Evolutionary conservation across 495 filamentous ascomycete genomes (phyloP), one percentile per base, ranked within the genome.

Genomic region (Aspergillus olivimuriae): DNA sequence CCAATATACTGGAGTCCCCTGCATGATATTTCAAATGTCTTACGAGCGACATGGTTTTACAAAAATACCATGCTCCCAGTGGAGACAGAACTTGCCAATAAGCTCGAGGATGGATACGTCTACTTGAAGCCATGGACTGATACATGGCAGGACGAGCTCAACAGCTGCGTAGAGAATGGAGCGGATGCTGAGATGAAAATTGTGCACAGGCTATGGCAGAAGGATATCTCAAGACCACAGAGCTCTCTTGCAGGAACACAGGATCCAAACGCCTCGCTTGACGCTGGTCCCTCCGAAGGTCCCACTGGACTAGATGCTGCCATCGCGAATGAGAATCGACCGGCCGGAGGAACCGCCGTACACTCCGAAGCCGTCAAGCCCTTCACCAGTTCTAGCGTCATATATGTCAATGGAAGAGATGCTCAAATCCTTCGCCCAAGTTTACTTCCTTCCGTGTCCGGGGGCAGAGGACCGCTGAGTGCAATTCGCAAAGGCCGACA

Each of bases 1-100:
- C 92, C 92, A 0, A 96, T 97, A 31, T 98, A 98, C 54, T 98
- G 92, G 92, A 89, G 82, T 24, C 91, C 92, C n/a, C 75, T 96
- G 16, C 86, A 94, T 50, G 92, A 98, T 56, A 76, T 95, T 12
- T 83, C 87, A 7, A 70, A 74, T 8, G 90, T 96, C 6, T 66
- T 86, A 55, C 78, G 92, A 31, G 89, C 86, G 1, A 97, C 92
- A 0, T 98, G 92, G 92, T 97, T 98, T 57, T 97, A 96, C 61
- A 84, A 82, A 56, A 89, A 95, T 55, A 89, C 87, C 3, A 94
- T 96, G 87, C 66, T 83, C 20, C 92, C 92, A 1, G 81, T 98
- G 7, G 87, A 95, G 52, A 76, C 86, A 3, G 73, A 80, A n/a
- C 82, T 95, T 28, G 90, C 92, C 21, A 97, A 96, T 58, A 86